These are phyloP conservation scores for Metarhizium rileyi DNA, from an alignment of 2,329 filamentous ascomycete species.

Conservation along the genomic window DNA sequence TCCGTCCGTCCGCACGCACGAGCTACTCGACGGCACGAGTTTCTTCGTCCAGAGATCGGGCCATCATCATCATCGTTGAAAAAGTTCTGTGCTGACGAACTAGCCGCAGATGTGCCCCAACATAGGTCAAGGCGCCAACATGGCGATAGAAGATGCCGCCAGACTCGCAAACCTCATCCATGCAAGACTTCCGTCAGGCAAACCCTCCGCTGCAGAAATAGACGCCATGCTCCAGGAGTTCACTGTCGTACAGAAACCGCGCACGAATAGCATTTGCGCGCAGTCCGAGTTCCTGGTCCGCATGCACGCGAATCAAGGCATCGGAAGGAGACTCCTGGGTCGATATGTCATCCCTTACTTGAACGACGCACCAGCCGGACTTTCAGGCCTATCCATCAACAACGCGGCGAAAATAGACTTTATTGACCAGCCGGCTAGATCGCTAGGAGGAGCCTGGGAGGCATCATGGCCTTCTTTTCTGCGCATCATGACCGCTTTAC, in stretches of 20 bases:
- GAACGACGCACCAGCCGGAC: conserved; percentile 9
- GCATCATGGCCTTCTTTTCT: neutral
- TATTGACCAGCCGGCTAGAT: neutral
- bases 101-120: conserved; percentile 10
- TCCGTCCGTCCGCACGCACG: too few relatives aligned
- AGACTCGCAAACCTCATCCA: conserved; percentile 9
- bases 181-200: neutral
- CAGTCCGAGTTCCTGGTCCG: conserved; percentile 10
- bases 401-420: neutral
- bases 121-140: conserved; percentile 13
- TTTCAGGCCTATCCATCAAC: conserved; percentile 4
- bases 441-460: conserved; percentile 2
- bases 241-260: neutral
- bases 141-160: conserved; percentile 12
- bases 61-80: too few relatives aligned
- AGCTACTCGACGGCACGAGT: too few relatives aligned
- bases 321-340: conserved; percentile 4
- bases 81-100: too few relatives aligned
- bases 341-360: conserved; percentile 8
- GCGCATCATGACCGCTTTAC: neutral
- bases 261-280: conserved; percentile 4
- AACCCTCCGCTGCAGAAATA: neutral
- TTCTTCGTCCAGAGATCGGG: too few relatives aligned
- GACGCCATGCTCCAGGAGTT: conserved; percentile 1
- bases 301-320: conserved; percentile 9